Evolutionary conservation across 1,139 yeast genomes (phyloP), one percentile per base, ranked within the genome.

Genomic region (Sugiyamaella grinbergsii): DNA sequence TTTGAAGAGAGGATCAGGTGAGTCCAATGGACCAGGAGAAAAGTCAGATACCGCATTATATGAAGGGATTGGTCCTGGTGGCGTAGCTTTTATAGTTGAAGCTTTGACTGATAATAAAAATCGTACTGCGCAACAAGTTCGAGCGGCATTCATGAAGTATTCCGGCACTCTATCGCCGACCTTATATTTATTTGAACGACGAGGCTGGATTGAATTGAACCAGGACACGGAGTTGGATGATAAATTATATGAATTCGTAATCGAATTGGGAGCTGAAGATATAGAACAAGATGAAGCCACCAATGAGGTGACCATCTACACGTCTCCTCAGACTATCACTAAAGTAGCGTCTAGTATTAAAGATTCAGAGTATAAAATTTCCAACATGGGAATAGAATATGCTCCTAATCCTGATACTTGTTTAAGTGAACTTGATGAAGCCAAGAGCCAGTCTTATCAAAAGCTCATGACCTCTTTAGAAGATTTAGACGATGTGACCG

Each of bases 11-110:
- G 98, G 95, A 4, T 74, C 83, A 0, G 95, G 95, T 0, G 74
- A 74, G 3, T 69, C 75, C 23, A 63, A 66, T 1, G 67, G 66
- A 51, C 58, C 66, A 56, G 70, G 79, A 64, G 70, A 69, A 37
- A 64, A 63, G 24, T 68, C 71, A 13, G 63, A 56, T 19, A 68
- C 75, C 13, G 81, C 78, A 28, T 58, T 79, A n/a, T 93, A 91
- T 68, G 98, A 93, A 66, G 96, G 93, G 20, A 74, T 90, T 69
- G 97, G 94, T 0, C 96, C 97, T 0, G 95, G 91, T 1, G 96
- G 96, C 0, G 88, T 87, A 2, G 89, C 96, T 0, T 75, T 90
- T 48, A 79, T 93, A 4, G 80, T 90, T 6, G 96, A 88, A 62
- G 91, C 95, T 0, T 74, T 82, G 48, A 91, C 98, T 0, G 97